phyloP scores from a whole-genome alignment of 768 basidiomycete genomes.

The Omphalotus guepiniiformis region DNA sequence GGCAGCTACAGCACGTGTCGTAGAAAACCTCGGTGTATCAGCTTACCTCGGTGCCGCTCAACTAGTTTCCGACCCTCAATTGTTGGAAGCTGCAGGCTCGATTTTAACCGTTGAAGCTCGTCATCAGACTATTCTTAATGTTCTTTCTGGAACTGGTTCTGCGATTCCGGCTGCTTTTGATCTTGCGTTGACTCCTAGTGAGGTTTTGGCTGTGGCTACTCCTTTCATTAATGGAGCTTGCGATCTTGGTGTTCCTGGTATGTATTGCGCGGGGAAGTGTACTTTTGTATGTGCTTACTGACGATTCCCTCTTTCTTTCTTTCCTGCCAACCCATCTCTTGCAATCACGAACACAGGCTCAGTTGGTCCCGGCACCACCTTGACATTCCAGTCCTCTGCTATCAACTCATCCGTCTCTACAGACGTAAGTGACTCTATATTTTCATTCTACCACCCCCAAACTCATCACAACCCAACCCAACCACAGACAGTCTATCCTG shows the following conservation, averaged over 20 bases:
- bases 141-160: conserved; percentile 52
- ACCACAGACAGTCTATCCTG: conserved; percentile 55
- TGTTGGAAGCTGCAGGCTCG: conserved; percentile 63
- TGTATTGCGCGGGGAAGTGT: conserved; percentile 12
- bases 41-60: conserved; percentile 76
- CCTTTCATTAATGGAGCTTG: conserved; percentile 66
- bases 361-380: conserved; percentile 50
- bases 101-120: conserved; percentile 83
- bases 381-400: conserved; percentile 57
- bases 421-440: conserved; percentile 31
- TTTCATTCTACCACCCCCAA: not conserved
- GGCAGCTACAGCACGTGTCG: conserved; percentile 64
- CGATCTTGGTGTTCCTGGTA: conserved; percentile 53
- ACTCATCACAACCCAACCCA: not conserved
- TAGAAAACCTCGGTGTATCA: conserved; percentile 72
- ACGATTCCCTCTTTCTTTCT: too few relatives aligned
- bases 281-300: not conserved
- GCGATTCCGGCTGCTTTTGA: conserved; percentile 72
- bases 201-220: conserved; percentile 67
- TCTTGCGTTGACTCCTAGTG: conserved; percentile 59
- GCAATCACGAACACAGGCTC: conserved; percentile 60
- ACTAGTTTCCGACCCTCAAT: conserved; percentile 52
- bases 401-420: conserved; percentile 45
- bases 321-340: conserved; percentile 54
- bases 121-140: conserved; percentile 74